Evolutionary conservation across 495 filamentous ascomycete species (phyloP), one percentile per base, ranked within the genome.

Genomic region (Darksidea phi): DNA sequence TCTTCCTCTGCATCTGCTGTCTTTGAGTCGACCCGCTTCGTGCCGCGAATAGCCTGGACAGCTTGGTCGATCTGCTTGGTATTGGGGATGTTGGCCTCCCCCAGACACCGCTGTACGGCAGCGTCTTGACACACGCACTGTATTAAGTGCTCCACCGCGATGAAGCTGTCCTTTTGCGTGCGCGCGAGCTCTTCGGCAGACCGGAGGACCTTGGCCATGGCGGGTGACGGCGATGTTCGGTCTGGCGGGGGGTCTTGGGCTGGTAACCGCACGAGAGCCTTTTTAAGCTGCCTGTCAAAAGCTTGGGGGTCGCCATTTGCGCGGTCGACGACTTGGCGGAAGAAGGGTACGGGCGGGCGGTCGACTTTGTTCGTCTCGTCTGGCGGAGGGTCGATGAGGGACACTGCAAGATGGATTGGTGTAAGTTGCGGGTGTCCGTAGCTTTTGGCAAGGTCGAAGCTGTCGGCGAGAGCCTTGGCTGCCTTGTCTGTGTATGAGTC

Each of bases 201-300:
- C 46, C 91, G 82, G 26, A 98, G 79, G 52, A 96, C 82, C 60
- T 88, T 95, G 38, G 83, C 79, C 73, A 97, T 89, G 12, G 82
- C 78, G 2, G 92, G 91, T 5, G 91, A 84, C 65, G 93, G 84
- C 34, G 87, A 84, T 36, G 94, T 85, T 48, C 83, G 80, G 60
- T 98, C 94, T 50, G 94, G 93, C 25, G 94, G 93, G 2, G 94
- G 94, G 59, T 96, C 90, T 77, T 98, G 94, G 66, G 88, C 93
- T 0, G 94, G 92, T 61, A 95, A 77, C 34, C 94, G 87, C 50
- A 98, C 94, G 52, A 97, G 77, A 7, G 79, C 82, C 80, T 94
- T 96, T 80, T 97, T 96, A 50, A 98, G 79, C 6, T 88, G 79
- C 52, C 94, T 84, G 70, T 96, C 90, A 57, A 98, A 83, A 5